Evolutionary conservation across 805 yeast genomes (phyloP), one percentile per base, ranked within the genome.

Genomic region (Saccharomycopsis fodiens): DNA sequence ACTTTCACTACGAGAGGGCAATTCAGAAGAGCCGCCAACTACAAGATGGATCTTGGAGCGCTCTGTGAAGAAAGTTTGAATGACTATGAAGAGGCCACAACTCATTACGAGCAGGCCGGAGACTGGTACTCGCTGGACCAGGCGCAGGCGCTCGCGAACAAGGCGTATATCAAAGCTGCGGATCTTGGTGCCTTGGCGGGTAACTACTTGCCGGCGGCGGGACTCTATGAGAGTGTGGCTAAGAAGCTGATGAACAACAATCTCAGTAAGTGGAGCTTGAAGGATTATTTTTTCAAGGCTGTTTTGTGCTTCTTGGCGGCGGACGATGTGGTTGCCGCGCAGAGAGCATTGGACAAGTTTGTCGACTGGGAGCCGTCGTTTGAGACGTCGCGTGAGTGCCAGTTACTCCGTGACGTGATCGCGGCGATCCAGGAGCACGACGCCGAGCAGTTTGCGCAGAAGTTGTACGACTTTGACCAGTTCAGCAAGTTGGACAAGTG

Each of bases 121-220:
- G 97, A 93, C 58, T 93, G 96, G 89, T 89, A 83, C 60, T 75
- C 78, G 45, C 86, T 91, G 51, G 99, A 93, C 64, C 89, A 87
- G 48, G 97, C 97, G 0, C 83, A 82, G 52, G 95, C 97, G 6
- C 63, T 91, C 46, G 78, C 95, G 21, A 88, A 81, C 65, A 93
- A 93, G 67, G 89, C 94, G 20, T 84, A 75, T 54, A 67, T 91
- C 53, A 87, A 87, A 62, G 83, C 88, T 52, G 97, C 97, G 1
- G 97, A 93, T 59, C 70, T 93, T 55, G 73, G 80, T 44, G 95
- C 96, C 15, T 65, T 82, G 48, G 72, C 73, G 45, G 89, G 81
- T n/a, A 74, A 84, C 47, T 89, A 83, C 60, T 60, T 73, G 19
- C 76, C 76, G 51, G 96, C 97, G 1, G 76, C 86, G 37, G 80